Conservation (phyloP, 257 asterid species). For the Marsdenia floribunda region DNA sequence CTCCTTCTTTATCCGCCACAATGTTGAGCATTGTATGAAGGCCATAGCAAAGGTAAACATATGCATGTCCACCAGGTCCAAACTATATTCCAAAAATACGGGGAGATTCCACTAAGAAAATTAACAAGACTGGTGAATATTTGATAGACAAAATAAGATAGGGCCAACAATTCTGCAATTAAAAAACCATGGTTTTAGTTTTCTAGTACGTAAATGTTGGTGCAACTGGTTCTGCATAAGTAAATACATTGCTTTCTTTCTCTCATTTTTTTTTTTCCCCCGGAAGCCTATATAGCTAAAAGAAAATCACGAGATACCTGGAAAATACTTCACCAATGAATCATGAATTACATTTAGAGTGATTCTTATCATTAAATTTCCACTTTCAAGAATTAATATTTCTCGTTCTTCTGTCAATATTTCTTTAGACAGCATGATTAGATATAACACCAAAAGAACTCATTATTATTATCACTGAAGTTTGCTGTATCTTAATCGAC, state of each 20-base stretch:
- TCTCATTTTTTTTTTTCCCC: neutral
- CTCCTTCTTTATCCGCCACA: constrained; percentile 87
- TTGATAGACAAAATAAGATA: neutral
- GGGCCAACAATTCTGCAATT: neutral
- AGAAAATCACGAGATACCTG: neutral
- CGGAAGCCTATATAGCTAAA: neutral
- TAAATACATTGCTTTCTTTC: neutral
- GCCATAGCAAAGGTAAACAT: constrained; percentile 88
- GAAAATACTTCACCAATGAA: neutral
- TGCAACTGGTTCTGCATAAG: neutral
- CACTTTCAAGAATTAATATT: neutral
- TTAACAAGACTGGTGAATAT: neutral
- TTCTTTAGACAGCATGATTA: neutral
- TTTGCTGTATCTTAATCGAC: neutral
- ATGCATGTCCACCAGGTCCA: constrained; percentile 93
- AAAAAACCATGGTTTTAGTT: neutral
- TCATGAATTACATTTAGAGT: neutral
- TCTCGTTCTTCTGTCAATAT: neutral
- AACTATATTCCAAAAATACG: constrained; percentile 38
- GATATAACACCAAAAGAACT: neutral
- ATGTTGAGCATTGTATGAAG: constrained; percentile 86
- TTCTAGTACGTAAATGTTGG: neutral
- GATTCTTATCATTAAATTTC: neutral
- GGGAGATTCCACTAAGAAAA: neutral
- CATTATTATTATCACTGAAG: neutral